Evolutionary conservation across 2,329 filamentous ascomycete genomes (phyloP).

Genomic region (Dactylellina sp.): DNA sequence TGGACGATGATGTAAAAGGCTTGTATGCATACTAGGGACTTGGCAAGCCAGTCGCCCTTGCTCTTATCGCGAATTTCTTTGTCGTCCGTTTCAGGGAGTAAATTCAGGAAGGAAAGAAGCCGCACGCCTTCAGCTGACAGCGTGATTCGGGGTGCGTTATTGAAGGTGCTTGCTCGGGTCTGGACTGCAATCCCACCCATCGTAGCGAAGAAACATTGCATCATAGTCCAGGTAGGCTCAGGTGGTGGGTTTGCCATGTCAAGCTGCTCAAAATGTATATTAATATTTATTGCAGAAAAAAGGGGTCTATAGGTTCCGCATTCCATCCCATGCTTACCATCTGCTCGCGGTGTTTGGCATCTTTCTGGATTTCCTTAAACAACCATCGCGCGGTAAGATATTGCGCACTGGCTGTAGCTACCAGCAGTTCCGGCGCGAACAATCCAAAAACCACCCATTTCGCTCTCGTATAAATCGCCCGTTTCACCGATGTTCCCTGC

Average conservation of each 20-base stretch:
- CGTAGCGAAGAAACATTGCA: conserved; percentile 51
- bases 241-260: conserved; percentile 41
- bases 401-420: conserved; percentile 60
- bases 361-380: conserved; percentile 36
- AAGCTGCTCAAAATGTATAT: conserved; percentile 4
- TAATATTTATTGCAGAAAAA: conserved; percentile 1
- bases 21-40: conserved; percentile 60
- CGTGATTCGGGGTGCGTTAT: conserved; percentile 31
- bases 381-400: conserved; percentile 40
- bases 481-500: conserved; percentile 30
- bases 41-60: conserved; percentile 61
- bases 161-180: conserved; percentile 36
- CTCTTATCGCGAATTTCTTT: conserved; percentile 60
- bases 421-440: conserved; percentile 62
- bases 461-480: conserved; percentile 58
- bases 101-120: conserved; percentile 35
- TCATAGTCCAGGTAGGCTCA: conserved; percentile 47
- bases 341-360: conserved; percentile 38
- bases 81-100: conserved; percentile 56
- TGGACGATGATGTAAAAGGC: conserved; percentile 60
- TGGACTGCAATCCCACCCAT: conserved; percentile 54
- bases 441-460: conserved; percentile 62
- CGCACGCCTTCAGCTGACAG: conserved; percentile 37
- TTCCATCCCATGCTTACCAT: conserved; percentile 24
- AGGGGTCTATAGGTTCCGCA: too few species aligned